Evolutionary conservation across 1,284 basidiomycete genomes (phyloP), one percentile per base, ranked within the genome.

Genomic region (Mycosarcoma maydis): DNA sequence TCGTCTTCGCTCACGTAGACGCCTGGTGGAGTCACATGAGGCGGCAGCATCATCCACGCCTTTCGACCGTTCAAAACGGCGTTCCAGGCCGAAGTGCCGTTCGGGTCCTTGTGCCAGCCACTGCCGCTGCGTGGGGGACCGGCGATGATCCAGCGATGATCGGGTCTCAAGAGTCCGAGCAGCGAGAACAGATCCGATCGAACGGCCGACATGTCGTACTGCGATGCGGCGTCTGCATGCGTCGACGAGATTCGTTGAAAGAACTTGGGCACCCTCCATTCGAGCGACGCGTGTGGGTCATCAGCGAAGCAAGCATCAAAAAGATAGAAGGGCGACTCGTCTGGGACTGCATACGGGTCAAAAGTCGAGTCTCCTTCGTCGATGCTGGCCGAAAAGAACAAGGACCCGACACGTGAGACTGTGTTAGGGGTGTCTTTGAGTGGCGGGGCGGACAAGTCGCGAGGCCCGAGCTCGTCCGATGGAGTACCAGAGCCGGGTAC

Each of bases 21-120:
- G 5, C 84, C 84, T 0, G 84, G 84, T 2, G 84, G 84, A 9
- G 73, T 71, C 26, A 78, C 47, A 33, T 83, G 66, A 2, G 82
- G 82, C 16, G 83, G 83, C 20, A 85, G 82, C 59, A 84, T 75
- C 50, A 85, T 76, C 84, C 83, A 84, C 3, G 78, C 77, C 58
- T 84, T 83, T 2, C 61, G 33, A 14, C 83, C 83, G 13, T 56
- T 70, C 11, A 83, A 65, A n/a, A 84, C 81, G 3, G 84, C 83
- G 54, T 85, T 85, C 83, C 83, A 85, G 3, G 84, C 84, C 10
- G 80, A 81, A 3, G 83, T 84, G 27, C 73, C 74, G 53, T 83
- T 83, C 2, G 83, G 83, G 39, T 83, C 83, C 59, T 82, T 81
- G 61, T 80, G 78, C 75, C 76, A 80, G 11, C 76, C 70, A 33